Base-by-base conservation (phyloP, 2,329 filamentous ascomycete genomes). In the Coniochaeta sp. region DNA sequence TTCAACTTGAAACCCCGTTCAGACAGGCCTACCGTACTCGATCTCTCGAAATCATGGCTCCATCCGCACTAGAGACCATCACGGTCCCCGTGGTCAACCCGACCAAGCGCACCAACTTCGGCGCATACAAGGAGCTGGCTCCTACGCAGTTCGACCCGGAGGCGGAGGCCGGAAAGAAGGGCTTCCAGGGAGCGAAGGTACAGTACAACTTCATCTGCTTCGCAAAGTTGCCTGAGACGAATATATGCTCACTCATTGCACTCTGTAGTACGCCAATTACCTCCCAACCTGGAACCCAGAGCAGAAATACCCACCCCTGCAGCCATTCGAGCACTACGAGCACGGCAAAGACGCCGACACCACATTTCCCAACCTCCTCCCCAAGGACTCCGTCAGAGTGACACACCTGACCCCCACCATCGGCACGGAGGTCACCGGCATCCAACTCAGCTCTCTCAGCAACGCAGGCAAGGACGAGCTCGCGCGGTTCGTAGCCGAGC, bases 291-390 rank as follows among this genome's bases (percentile, higher is more conserved):
- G 85, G 84, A 77, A 85, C 65, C 77, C 79, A 59, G 77, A 82
- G 64, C 79, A 84, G 72, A 77, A 77, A 62, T 87, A 85, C 66
- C 78, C 85, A 58, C 83, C 87, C 7, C 77, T 88, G 22, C 74
- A 85, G 66, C 81, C 79, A 0, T 90, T 89, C 65, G 81, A 88
- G 68, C 86, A 89, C 68, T 80, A 81, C 62, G 87, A 91, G 63
- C 88, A 88, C 68, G 88, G 87, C 64, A 84, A 85, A 67, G 85
- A 89, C 65, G 88, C 88, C 40, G 86, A 90, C 69, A 73, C 80
- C 8, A 73, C 76, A 1, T 89, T 85, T 67, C 79, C 81, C 0
- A 87, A 90, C 63, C 81, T 91, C 17, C 74, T 90, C 2, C 74
- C 77, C n/a, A 72, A 74, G 50, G 76, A 73, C 28, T 77, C 19